These are phyloP conservation scores for Penicillium alfredii DNA, from an alignment of 495 filamentous ascomycete genomes.

Conservation along the genomic window DNA sequence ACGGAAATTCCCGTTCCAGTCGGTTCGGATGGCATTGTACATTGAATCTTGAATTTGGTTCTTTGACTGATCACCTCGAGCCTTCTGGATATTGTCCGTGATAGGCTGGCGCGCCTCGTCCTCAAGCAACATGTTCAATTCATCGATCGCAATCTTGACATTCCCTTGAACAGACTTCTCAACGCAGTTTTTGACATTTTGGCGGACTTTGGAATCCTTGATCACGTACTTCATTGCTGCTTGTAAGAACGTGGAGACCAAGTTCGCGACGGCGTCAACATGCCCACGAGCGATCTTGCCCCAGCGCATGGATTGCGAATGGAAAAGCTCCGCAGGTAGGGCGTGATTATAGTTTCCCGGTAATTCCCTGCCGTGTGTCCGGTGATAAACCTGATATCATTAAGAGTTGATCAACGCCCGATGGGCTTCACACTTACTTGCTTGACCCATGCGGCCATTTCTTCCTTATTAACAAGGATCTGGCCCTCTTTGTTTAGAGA, in stretches of 20 bases:
- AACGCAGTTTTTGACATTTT: constrained; percentile 22
- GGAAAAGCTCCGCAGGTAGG: constrained; percentile 34
- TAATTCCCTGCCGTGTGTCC: constrained; percentile 33
- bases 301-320: constrained; percentile 32
- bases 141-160: constrained; percentile 15
- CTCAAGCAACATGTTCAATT: constrained; percentile 37
- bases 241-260: constrained; percentile 11
- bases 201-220: constrained; percentile 21
- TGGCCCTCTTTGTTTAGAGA: neutral
- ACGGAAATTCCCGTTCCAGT: constrained; percentile 7
- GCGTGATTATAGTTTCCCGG: constrained; percentile 41
- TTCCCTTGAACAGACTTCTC: constrained; percentile 12
- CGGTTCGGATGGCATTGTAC: neutral
- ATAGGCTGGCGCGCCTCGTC: constrained; percentile 39
- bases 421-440: constrained; percentile 2
- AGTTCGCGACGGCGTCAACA: constrained; percentile 8
- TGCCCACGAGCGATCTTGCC: constrained; percentile 10
- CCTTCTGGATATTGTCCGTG: constrained; percentile 38
- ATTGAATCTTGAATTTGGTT: constrained; percentile 3
- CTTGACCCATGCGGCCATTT: constrained; percentile 14
- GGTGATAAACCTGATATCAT: constrained; percentile 14
- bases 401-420: neutral
- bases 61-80: constrained; percentile 14
- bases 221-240: constrained; percentile 10
- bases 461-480: constrained; percentile 3